These are phyloP conservation scores for Colletotrichum sojae DNA, from an alignment of 2,329 filamentous ascomycete species.

Conservation along the genomic window DNA sequence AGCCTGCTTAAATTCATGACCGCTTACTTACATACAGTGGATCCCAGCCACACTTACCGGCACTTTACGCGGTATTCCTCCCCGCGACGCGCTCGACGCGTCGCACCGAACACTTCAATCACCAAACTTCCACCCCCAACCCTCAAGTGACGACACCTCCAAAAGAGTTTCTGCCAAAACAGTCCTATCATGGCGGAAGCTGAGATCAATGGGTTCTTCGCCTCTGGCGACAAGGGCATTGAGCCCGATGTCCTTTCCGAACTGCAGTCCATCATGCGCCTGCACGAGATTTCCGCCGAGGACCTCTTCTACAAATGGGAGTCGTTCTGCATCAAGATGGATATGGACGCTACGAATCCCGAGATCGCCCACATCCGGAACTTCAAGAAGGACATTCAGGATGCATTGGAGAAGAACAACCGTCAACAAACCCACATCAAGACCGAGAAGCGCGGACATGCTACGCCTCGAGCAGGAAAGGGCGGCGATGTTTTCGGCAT, in stretches of 20 bases:
- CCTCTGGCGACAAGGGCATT: constrained; percentile 69
- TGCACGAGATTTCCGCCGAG: constrained; percentile 85
- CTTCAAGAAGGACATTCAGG: constrained; percentile 90
- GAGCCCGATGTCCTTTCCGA: constrained; percentile 85
- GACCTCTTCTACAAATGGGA: constrained; percentile 99
- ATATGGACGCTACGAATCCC: constrained; percentile 80
- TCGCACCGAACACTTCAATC: constrained; percentile 5
- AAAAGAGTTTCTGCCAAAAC: constrained; percentile 10
- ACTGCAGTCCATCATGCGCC: constrained; percentile 86
- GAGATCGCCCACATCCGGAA: constrained; percentile 79
- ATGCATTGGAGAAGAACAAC: constrained; percentile 83
- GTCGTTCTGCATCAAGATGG: constrained; percentile 96
- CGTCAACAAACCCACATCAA: constrained; percentile 73
- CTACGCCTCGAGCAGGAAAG: constrained; percentile 74
- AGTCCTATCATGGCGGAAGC: constrained; percentile 42
- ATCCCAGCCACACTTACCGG: not conserved
- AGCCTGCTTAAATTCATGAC: not conserved
- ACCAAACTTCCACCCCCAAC: constrained; percentile 14
- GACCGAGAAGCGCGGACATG: constrained; percentile 72
- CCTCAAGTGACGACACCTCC: constrained; percentile 5
- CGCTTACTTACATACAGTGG: no score
- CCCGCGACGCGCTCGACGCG: constrained; percentile 28
- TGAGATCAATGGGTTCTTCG: constrained; percentile 68
- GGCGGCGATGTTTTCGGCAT: constrained; percentile 85
- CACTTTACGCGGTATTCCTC: constrained; percentile 35